Conservation (phyloP, 2,329 filamentous ascomycete species). For the Ceratocystis cacaofunesta region DNA sequence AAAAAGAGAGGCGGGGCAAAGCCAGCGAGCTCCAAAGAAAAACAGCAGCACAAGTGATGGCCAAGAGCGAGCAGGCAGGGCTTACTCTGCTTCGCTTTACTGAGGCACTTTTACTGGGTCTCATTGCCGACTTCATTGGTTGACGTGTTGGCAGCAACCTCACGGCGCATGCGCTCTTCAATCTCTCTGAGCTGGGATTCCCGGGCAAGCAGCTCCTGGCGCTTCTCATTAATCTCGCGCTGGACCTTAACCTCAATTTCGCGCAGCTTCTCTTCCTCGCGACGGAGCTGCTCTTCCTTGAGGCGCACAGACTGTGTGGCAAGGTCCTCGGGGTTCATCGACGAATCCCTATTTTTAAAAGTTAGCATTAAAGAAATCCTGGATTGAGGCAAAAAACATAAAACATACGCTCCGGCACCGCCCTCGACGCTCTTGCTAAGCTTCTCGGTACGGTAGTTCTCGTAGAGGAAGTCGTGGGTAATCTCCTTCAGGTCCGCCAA, state of each 20-base stretch:
- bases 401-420: slow-evolving; percentile 68
- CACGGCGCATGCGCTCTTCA: slow-evolving; percentile 89
- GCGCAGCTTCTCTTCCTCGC: slow-evolving; percentile 98
- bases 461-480: slow-evolving; percentile 98
- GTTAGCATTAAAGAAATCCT: slow-evolving; percentile 20
- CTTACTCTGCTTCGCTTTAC: not conserved
- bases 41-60: slow-evolving; percentile 35
- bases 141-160: slow-evolving; percentile 44
- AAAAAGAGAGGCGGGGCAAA: slow-evolving; percentile 2
- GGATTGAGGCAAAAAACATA: slow-evolving; percentile 20
- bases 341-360: slow-evolving; percentile 47
- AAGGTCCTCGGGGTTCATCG: slow-evolving; percentile 95
- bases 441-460: slow-evolving; percentile 99
- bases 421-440: slow-evolving; percentile 98
- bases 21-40: slow-evolving; percentile 17
- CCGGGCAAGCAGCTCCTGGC: slow-evolving; percentile 90
- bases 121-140: slow-evolving; percentile 29
- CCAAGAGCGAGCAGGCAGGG: slow-evolving; percentile 25
- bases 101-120: slow-evolving; percentile 27
- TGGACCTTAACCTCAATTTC: slow-evolving; percentile 99
- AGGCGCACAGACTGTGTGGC: slow-evolving; percentile 94
- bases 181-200: slow-evolving; percentile 98
- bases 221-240: slow-evolving; percentile 99
- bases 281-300: slow-evolving; percentile 98
- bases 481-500: slow-evolving; percentile 98